Percentiles rank a stretch among this genome's conserved stretches.
Conservation (phyloP, 306 rosid genomes). For the Vigna trinervia region DNA sequence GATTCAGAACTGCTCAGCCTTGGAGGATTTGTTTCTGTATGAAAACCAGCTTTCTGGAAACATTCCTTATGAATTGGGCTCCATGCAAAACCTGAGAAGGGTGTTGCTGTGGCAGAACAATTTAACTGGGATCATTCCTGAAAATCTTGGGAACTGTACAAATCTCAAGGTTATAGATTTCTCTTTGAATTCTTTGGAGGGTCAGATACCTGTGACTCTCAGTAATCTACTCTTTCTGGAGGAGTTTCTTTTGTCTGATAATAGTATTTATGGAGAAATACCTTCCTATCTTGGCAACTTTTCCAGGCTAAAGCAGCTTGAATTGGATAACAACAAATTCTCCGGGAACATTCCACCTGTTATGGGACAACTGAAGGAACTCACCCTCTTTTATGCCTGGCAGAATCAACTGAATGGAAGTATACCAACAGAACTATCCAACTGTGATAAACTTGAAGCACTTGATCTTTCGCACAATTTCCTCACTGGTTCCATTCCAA, state of each 20-base stretch:
- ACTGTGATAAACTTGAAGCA: constrained; percentile 87
- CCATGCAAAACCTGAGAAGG: constrained; percentile 65
- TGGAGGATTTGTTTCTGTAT: constrained; percentile 83
- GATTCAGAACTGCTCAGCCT: constrained; percentile 73
- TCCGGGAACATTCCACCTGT: constrained; percentile 78
- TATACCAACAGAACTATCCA: constrained; percentile 74
- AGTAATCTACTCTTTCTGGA: constrained; percentile 65
- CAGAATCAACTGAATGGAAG: constrained; percentile 83
- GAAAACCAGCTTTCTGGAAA: constrained; percentile 82
- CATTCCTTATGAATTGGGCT: constrained; percentile 73
- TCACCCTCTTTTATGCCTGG: constrained; percentile 88
- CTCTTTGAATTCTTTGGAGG: constrained; percentile 79
- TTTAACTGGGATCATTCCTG: constrained; percentile 72
- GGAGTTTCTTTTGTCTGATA: constrained; percentile 79
- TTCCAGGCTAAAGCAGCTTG: constrained; percentile 77
- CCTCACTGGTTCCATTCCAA: constrained; percentile 78
- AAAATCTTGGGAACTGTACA: constrained; percentile 72
- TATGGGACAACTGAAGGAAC: constrained; percentile 77
- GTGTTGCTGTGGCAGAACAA: constrained; percentile 89
- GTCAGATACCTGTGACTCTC: constrained; percentile 69
- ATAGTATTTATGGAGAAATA: constrained; percentile 72
- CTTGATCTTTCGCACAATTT: constrained; percentile 88
- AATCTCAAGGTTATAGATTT: constrained; percentile 73
- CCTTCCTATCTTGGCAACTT: constrained; percentile 80
- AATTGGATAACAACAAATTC: constrained; percentile 87